These are phyloP conservation scores for Trematosphaeria pertusa DNA, from an alignment of 2,329 filamentous ascomycete species.

Conservation along the genomic window DNA sequence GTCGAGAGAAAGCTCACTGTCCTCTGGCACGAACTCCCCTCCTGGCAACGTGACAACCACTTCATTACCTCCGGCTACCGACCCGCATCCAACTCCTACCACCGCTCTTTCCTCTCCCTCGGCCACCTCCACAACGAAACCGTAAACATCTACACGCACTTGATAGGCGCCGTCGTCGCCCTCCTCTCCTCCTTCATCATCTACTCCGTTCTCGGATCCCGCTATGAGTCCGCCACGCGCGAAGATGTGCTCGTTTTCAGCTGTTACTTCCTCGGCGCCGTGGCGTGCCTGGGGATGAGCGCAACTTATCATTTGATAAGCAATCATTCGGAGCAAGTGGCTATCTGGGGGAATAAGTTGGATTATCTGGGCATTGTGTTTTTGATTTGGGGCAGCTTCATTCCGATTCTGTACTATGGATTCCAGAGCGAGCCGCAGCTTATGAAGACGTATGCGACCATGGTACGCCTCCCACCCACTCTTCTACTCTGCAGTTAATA, in stretches of 20 bases:
- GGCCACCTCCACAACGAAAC: conserved; percentile 72
- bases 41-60: conserved; percentile 68
- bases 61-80: conserved; percentile 73
- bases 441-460: conserved; percentile 74
- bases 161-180: conserved; percentile 52
- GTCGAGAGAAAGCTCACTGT: conserved; percentile 58
- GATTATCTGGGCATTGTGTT: conserved; percentile 95
- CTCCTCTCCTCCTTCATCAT: conserved; percentile 26
- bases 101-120: conserved; percentile 64
- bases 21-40: conserved; percentile 51
- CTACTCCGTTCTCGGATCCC: conserved; percentile 32
- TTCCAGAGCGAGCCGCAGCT: conserved; percentile 68
- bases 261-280: conserved; percentile 50
- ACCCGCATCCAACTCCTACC: conserved; percentile 66
- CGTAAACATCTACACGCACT: conserved; percentile 76
- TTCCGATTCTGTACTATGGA: conserved; percentile 75
- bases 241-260: conserved; percentile 47
- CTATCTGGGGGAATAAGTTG: conserved; percentile 86
- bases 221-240: conserved; percentile 42
- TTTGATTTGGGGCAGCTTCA: conserved; percentile 88
- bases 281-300: conserved; percentile 56
- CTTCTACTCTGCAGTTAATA: too few relatives aligned
- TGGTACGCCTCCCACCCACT: conserved; percentile 65
- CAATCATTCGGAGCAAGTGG: conserved; percentile 82
- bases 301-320: conserved; percentile 82